A percentile compares a stretch with the other conserved stretches of the same genome.
phyloP scores from a whole-genome alignment of 2,329 filamentous ascomycete genomes.

The Penicillium nordicum region DNA sequence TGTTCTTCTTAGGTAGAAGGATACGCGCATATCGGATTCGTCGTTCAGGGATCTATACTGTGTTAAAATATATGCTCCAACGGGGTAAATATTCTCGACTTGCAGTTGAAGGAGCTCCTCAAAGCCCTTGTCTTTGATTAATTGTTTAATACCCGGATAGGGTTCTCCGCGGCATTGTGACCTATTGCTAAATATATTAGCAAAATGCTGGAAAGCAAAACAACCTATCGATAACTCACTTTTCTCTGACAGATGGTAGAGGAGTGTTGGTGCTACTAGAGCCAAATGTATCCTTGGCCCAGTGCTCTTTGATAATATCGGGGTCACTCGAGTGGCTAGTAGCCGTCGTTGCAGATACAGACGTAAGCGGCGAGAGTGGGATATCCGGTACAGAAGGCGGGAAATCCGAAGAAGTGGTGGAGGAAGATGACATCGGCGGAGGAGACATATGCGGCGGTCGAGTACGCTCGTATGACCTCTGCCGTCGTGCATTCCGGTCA shows the following conservation, averaged over 20 bases:
- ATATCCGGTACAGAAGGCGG: slow-evolving; percentile 32
- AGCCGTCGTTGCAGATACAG: slow-evolving; percentile 15
- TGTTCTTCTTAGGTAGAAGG: slow-evolving; percentile 50
- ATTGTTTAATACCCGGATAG: slow-evolving; percentile 26
- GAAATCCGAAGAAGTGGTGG: slow-evolving; percentile 29
- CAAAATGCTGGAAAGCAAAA: not conserved
- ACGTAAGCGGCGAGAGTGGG: slow-evolving; percentile 35
- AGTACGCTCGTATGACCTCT: slow-evolving; percentile 36
- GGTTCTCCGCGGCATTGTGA: slow-evolving; percentile 36
- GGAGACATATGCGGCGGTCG: slow-evolving; percentile 28
- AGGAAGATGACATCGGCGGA: slow-evolving; percentile 29
- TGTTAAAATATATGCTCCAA: not conserved
- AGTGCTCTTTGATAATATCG: slow-evolving; percentile 36
- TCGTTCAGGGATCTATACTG: slow-evolving; percentile 47
- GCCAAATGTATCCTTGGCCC: slow-evolving; percentile 42
- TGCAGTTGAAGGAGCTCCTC: slow-evolving; percentile 41
- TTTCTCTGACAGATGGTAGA: slow-evolving; percentile 29
- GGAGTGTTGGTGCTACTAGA: slow-evolving; percentile 27
- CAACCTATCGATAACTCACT: slow-evolving; percentile 23
- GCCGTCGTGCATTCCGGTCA: slow-evolving; percentile 29
- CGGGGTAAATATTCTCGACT: slow-evolving; percentile 9
- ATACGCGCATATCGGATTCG: slow-evolving; percentile 43
- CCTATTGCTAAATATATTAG: slow-evolving; percentile 20
- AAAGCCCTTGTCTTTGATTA: slow-evolving; percentile 35
- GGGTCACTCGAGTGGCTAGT: slow-evolving; percentile 32